Evolutionary conservation across 805 yeast species (phyloP).

Genomic region (Candida krabiensis): DNA sequence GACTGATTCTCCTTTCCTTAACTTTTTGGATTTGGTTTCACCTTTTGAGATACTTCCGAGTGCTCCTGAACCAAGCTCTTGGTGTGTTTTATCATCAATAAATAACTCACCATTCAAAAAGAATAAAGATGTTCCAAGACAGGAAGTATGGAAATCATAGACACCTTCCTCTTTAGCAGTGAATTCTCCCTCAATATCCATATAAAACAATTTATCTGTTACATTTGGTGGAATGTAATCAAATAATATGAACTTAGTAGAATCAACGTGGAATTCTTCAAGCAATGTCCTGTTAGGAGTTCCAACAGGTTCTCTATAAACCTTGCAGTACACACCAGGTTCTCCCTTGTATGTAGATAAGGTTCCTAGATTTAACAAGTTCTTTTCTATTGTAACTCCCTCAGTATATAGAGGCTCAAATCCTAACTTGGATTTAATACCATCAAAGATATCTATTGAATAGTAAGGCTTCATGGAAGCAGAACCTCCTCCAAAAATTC

Average conservation of each 20-base stretch:
- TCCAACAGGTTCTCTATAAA: slow-evolving; percentile 24
- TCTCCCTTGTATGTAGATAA: slow-evolving; percentile 4
- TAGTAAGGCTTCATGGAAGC: slow-evolving; percentile 37
- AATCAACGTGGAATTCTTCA: slow-evolving; percentile 21
- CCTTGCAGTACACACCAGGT: slow-evolving; percentile 25
- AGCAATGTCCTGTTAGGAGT: slow-evolving; percentile 19
- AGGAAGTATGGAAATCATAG: slow-evolving; percentile 52
- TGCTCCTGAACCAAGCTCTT: slow-evolving; percentile 48
- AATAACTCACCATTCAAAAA: slow-evolving; percentile 51
- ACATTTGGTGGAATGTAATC: slow-evolving; percentile 30
- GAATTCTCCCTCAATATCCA: slow-evolving; percentile 43
- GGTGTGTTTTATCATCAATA: slow-evolving; percentile 56
- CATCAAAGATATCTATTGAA: slow-evolving; percentile 5
- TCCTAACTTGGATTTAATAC: slow-evolving; percentile 17
- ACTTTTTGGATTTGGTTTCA: slow-evolving; percentile 37
- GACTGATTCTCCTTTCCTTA: slow-evolving; percentile 46
- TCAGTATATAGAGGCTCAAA: slow-evolving; percentile 27
- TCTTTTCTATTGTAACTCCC: slow-evolving; percentile 30
- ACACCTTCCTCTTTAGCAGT: slow-evolving; percentile 46
- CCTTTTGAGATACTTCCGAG: slow-evolving; percentile 56
- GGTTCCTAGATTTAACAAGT: slow-evolving; percentile 7
- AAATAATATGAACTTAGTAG: slow-evolving; percentile 10
- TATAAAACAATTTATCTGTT: slow-evolving; percentile 35
- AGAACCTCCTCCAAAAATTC: slow-evolving; percentile 61
- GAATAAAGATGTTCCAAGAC: slow-evolving; percentile 55